Evolutionary conservation across 495 filamentous ascomycete genomes (phyloP).

Genomic region (Trichocladium antarcticum): DNA sequence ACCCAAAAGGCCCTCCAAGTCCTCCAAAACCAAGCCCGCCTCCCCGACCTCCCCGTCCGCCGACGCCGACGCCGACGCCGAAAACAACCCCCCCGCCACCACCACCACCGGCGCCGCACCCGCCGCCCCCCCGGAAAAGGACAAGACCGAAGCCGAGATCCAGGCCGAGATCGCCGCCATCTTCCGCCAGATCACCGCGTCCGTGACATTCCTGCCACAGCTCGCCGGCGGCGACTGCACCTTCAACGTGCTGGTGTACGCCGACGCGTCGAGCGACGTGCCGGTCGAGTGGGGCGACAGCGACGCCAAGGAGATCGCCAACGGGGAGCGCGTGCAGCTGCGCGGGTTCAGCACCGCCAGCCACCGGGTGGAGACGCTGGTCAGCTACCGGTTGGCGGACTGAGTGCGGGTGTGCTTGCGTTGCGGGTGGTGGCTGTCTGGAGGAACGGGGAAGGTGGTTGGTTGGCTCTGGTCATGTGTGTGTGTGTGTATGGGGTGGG

Average conservation of each 20-base stretch:
- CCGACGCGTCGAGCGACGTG: slow-evolving; percentile 91
- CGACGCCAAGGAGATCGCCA: slow-evolving; percentile 93
- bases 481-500: too few relatives aligned
- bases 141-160: slow-evolving; percentile 85
- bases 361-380: slow-evolving; percentile 85
- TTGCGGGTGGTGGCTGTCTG: too few relatives aligned
- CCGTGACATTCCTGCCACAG: slow-evolving; percentile 91
- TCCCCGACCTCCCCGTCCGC: slow-evolving; percentile 28
- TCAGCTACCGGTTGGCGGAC: slow-evolving; percentile 66
- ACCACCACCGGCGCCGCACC: slow-evolving; percentile 20
- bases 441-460: background rate
- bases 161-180: slow-evolving; percentile 90
- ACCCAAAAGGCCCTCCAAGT: slow-evolving; percentile 25
- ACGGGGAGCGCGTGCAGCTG: slow-evolving; percentile 90
- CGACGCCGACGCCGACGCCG: slow-evolving; percentile 40
- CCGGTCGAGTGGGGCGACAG: slow-evolving; percentile 98
- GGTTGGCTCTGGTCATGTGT: too few relatives aligned
- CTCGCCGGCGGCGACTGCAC: slow-evolving; percentile 87
- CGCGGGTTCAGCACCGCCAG: slow-evolving; percentile 91
- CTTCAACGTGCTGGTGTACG: slow-evolving; percentile 97
- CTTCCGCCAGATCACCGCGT: slow-evolving; percentile 95
- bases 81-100: slow-evolving; percentile 22
- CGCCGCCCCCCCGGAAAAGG: slow-evolving; percentile 16
- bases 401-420: too few relatives aligned
- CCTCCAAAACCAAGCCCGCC: slow-evolving; percentile 36